Evolutionary conservation across 2,329 filamentous ascomycete genomes (phyloP), one percentile per base, ranked within the genome.

Genomic region (Cladosporium sp.): DNA sequence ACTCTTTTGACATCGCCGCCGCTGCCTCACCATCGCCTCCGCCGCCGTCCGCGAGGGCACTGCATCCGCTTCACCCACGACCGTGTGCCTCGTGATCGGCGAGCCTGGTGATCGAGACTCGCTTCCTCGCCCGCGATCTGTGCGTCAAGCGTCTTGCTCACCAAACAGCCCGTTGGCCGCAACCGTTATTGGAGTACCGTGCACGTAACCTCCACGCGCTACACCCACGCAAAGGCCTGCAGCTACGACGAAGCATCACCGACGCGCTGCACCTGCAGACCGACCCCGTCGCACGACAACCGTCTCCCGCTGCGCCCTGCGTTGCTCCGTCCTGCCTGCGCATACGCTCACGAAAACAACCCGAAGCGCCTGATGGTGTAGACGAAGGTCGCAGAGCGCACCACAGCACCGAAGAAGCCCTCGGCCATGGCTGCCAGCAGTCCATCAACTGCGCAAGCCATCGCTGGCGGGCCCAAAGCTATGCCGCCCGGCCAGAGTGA

Each of bases 401-500:
- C 60, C 56, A 37, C 57, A 59, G 37, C 40, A 24, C 52, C 20
- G 20, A 20, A 37, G 40, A 28, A 48, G 59, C 52, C 62, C 56
- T 62, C 60, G 62, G 63, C 60, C 60, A 77, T 77, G 75, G 73
- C 74, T 60, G 70, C 67, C 65, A 69, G 68, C 62, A 68, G 71
- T 59, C 65, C 69, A 49, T 71, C 73, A 53, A 74, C 73, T 60
- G 72, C 73, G 65, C 71, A 74, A 62, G 72, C 73, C 66, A 74
- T 73, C 64, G 71, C 74, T 55, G 73, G 72, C 59, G 75, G 75
- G 58, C 73, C 75, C 48, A 75, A 70, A 68, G 71, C 70, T 37
- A 71, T 66, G 62, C 72, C 75, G 74, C 76, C 74, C 68, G 80
- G 71, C 71, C 81, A 71, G 58, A 74, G 79, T 58, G 78, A 82